Evolutionary conservation across 257 asterid species (phyloP).

Genomic region (Ocimum tenuiflorum): DNA sequence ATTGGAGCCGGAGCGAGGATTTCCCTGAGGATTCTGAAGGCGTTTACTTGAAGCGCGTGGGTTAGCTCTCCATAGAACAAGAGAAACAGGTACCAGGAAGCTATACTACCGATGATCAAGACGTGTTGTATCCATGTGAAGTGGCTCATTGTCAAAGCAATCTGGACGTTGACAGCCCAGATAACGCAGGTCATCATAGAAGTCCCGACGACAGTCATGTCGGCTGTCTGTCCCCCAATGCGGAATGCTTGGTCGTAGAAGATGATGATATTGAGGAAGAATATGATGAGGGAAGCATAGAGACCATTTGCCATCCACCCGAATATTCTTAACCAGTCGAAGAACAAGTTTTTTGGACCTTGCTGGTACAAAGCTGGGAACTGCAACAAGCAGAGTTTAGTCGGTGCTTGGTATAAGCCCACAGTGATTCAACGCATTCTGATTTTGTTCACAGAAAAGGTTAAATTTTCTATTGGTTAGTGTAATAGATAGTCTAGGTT

Average conservation of each 20-base stretch:
- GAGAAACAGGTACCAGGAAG: constrained; percentile 74
- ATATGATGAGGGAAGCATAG: constrained; percentile 63
- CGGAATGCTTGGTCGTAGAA: constrained; percentile 86
- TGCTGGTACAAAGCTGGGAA: constrained; percentile 96
- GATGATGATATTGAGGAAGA: constrained; percentile 70
- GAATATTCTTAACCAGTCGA: constrained; percentile 75
- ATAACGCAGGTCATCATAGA: constrained; percentile 88
- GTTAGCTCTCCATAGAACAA: constrained; percentile 49
- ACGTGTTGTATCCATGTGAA: constrained; percentile 95
- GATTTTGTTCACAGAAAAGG: too few species aligned
- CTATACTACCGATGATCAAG: constrained; percentile 62
- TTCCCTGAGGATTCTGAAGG: constrained; percentile 51
- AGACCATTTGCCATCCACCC: constrained; percentile 96
- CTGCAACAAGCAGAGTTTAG: constrained; percentile 35
- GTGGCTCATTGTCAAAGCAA: constrained; percentile 81
- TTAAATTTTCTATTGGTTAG: background rate
- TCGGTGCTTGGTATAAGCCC: background rate
- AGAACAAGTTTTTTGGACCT: constrained; percentile 84
- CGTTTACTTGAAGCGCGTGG: constrained; percentile 37
- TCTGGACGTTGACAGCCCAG: constrained; percentile 88
- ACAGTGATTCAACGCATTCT: background rate
- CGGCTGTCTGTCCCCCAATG: constrained; percentile 78
- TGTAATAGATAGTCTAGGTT: background rate
- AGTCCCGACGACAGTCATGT: constrained; percentile 75
- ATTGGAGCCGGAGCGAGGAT: constrained; percentile 82